These are phyloP conservation scores for Malus sieversii DNA, from an alignment of 306 rosid species.

Conservation along the genomic window DNA sequence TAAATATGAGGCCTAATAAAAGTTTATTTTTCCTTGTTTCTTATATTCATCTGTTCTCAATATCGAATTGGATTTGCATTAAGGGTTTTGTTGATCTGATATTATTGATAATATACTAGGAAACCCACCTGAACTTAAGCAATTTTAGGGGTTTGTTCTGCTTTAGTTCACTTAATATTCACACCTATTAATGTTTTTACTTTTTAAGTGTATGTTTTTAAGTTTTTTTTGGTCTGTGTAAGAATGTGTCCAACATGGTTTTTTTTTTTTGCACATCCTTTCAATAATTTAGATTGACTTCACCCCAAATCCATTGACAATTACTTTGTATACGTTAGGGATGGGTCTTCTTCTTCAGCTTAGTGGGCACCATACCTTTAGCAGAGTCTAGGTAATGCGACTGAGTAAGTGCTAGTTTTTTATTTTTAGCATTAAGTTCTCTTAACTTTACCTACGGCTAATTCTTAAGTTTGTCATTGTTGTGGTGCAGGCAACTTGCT, in stretches of 20 bases:
- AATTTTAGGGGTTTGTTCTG: not conserved
- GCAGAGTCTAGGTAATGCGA: slow-evolving; percentile 78
- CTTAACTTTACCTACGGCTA: slow-evolving; percentile 6
- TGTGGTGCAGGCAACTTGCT: slow-evolving; percentile 74
- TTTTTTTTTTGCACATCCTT: not conserved
- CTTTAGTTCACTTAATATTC: not conserved
- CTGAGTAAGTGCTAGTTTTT: slow-evolving; percentile 46
- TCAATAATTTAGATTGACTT: not conserved
- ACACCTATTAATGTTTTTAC: too few relatives aligned
- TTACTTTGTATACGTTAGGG: slow-evolving; percentile 41
- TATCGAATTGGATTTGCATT: not conserved
- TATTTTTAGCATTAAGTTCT: not conserved
- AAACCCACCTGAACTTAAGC: not conserved
- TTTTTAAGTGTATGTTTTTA: too few relatives aligned
- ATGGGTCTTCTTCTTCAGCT: slow-evolving; percentile 79
- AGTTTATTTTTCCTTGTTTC: not conserved
- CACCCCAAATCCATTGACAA: slow-evolving; percentile 13
- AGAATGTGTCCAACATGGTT: not conserved
- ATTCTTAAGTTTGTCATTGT: slow-evolving; percentile 2
- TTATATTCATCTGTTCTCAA: not conserved
- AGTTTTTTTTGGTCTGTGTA: too few relatives aligned
- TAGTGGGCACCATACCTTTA: slow-evolving; percentile 72
- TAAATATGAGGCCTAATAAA: too few relatives aligned
- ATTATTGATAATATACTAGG: not conserved
- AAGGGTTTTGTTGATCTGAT: not conserved